Evolutionary conservation across 768 basidiomycete species (phyloP), one percentile per base, ranked within the genome.

Genomic region (Peribolospora baueri): DNA sequence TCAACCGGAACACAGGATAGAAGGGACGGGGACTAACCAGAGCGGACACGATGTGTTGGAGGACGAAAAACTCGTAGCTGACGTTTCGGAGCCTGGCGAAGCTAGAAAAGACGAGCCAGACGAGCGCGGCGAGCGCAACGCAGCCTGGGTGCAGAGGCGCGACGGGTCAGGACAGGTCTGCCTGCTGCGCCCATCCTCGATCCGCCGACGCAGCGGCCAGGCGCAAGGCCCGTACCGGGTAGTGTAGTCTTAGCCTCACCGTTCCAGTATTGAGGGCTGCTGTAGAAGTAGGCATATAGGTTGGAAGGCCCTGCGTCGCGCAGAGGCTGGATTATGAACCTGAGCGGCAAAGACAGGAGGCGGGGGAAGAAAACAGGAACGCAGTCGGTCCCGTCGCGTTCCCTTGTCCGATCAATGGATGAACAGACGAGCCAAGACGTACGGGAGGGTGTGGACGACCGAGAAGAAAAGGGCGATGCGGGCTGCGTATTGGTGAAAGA

Each of bases 51-150:
- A 61, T 56, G 50, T 61, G 60, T 25, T 57, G 46, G 13, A 40
- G 40, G 51, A 63, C 63, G 61, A 63, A 64, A 47, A 62, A 0
- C 48, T 64, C 63, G 57, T 64, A 64, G 42, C 37, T 46, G 3
- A 46, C 36, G 39, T 57, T 54, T 37, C 63, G 58, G n/a, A 64
- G 5, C 14, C 53, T 51, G 3, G 61, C 46, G 46, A 58, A 13
- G 10, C 56, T 58, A 7, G 46, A 61, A 60, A 60, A 62, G 57
- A 61, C 62, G 3, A 64, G 56, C 57, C 59, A 58, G 40, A 50
- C 49, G 14, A 64, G 60, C 9, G 57, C 54, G 37, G 62, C 38
- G 48, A 64, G 56, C 6, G 61, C 59, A 1, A 57, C 59, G 39
- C 56, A 52, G 46, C 61, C 59, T 0, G 49, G 54, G 60, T 61